Percentiles rank a stretch among this genome's conserved stretches.
phyloP scores from a whole-genome alignment of 208 protist species.

The Leishmania arabica region DNA sequence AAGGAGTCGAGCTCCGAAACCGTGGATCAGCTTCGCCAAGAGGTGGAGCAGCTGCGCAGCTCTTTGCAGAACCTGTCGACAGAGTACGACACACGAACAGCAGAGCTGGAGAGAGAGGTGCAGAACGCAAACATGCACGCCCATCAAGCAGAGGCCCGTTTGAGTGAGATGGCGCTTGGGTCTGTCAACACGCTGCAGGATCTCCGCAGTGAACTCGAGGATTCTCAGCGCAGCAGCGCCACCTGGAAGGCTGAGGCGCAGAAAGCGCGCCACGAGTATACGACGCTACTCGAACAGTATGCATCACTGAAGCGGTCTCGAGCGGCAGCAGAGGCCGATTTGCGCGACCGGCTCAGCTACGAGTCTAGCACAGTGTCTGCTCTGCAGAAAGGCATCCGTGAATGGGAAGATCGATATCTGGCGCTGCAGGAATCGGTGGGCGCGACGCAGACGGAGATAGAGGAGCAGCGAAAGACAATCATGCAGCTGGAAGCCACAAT shows the following conservation, averaged over 20 bases:
- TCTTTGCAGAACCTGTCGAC: conserved; percentile 40
- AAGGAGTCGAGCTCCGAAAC: conserved; percentile 33
- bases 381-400: conserved; percentile 10
- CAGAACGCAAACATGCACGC: conserved; percentile 51
- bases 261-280: conserved; percentile 33
- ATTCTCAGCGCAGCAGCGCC: conserved; percentile 44
- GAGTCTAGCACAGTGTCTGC: conserved; percentile 17
- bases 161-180: conserved; percentile 45
- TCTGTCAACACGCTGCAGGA: conserved; percentile 53
- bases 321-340: conserved; percentile 18
- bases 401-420: conserved; percentile 27
- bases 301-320: conserved; percentile 36
- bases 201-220: conserved; percentile 58
- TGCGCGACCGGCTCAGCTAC: conserved; percentile 22
- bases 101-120: conserved; percentile 58
- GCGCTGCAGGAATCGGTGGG: conserved; percentile 22
- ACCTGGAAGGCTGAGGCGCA: conserved; percentile 38
- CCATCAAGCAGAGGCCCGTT: conserved; percentile 55
- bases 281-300: conserved; percentile 42
- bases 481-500: conserved; percentile 26
- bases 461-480: conserved; percentile 27
- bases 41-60: conserved; percentile 52
- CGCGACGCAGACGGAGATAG: conserved; percentile 20
- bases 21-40: conserved; percentile 36
- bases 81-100: conserved; percentile 58